Base-by-base conservation (phyloP, 768 basidiomycete species). In the Boletus pseudo-olivaceus region DNA sequence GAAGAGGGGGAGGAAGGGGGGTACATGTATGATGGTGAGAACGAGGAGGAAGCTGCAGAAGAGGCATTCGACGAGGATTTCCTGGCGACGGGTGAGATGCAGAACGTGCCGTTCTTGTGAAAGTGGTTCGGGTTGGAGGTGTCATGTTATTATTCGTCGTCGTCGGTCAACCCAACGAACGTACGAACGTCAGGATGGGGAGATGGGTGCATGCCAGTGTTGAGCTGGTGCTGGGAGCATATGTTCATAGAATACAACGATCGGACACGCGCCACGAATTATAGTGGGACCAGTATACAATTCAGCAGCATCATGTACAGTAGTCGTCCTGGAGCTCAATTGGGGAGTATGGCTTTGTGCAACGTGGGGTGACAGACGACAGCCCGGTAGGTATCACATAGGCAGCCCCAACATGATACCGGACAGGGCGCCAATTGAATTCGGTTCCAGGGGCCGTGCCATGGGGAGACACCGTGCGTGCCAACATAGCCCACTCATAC, bases 51-150 rank as follows among this genome's bases (percentile, higher is more conserved):
- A 49, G 83, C 81, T 51, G 86, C 79, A 23, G 87, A 89, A 60
- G 84, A 84, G 53, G 83, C 82, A 14, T 85, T 90, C 55, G 88
- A 92, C 59, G 89, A 91, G 62, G 88, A 90, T 67, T 68, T 93
- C 57, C 70, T 88, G 53, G 89, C 87, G 33, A 82, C 86, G 29
- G 90, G 84, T 10, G 90, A 93, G 75, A 92, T 90, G 89, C 83
- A 82, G 76, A 85, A 82, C 61, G 85, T 86, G 49, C 85, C 81
- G 27, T 88, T 83, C 69, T 69, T 86, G 67, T 87, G 63, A 67
- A 4, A 51, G 7, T 6, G 23, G 17, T 14, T 41, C 15, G 29
- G 40, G 17, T 14, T 32, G 15, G 33, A 32, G 39, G 10, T 9
- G 23, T n/a, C 17, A 11, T 1, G 9, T 17, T 23, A 6, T 23